Evolutionary conservation across 495 filamentous ascomycete species (phyloP), one percentile per base, ranked within the genome.

Genomic region (Bombardia bombarda): DNA sequence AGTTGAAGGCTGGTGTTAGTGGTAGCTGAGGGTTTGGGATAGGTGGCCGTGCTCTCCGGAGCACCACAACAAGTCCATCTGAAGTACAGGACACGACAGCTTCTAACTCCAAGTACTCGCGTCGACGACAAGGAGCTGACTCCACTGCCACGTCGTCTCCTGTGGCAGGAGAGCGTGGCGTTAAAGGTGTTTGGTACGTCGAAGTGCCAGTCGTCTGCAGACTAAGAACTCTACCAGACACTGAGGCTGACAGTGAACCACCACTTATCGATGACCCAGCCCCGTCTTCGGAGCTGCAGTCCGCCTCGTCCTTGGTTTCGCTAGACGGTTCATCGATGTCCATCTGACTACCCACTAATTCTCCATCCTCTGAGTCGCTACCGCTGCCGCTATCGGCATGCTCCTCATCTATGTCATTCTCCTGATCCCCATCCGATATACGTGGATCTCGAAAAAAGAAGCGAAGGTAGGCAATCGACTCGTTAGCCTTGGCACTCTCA

Each of bases 391-490:
- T 36, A 3, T 22, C 23, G 8, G 45, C 51, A 9, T 43, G 21
- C 38, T 51, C 51, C 20, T 32, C 33, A 13, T 40, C 38, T 52
- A 52, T 30, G 13, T 51, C 51, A 36, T 41, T 39, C 20, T 51
- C 40, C 13, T 24, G 45, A 0, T 62, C 52, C 25, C 57, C 50
- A 10, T 59, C 57, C 13, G 66, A 65, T 1, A 65, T 56, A 42
- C 74, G 70, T 21, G 87, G 87, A 60, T 93, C 83, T 25, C 84
- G 75, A 58, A 82, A 90, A 74, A 79, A 86, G 56, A 95, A 95
- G n/a, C 88, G 83, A 39, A 95, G 70, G 52, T 95, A 95, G 12
- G 88, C 87, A 51, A 95, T 93, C 10, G 88, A 93, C 50, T 93
- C 87, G 51, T 95, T 93, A n/a, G 80, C 82, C 57, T 95, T 93